Conservation (phyloP, 164 flowering plant genomes). For the Berberis vulgaris region DNA sequence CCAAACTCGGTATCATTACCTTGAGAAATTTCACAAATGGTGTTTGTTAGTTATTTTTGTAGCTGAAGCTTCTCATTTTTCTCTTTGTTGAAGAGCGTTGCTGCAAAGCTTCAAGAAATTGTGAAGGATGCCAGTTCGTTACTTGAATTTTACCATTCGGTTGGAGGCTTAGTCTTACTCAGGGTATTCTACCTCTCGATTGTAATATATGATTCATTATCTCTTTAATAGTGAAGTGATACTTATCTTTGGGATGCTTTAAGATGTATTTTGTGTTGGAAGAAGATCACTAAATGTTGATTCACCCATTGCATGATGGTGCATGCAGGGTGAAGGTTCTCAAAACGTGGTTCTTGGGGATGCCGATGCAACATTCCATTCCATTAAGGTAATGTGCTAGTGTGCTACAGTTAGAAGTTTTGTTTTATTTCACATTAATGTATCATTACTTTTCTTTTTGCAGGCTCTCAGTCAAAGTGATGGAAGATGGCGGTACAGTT, state of each 20-base stretch:
- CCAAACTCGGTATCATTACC: background rate
- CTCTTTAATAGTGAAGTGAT: background rate
- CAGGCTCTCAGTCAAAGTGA: constrained; percentile 96
- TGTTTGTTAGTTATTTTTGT: too few species aligned
- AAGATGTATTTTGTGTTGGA: background rate
- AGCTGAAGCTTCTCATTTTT: background rate
- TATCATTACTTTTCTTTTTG: constrained; percentile 1
- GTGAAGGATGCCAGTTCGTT: constrained; percentile 58
- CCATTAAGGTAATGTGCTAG: constrained; percentile 59
- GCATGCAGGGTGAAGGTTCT: constrained; percentile 49
- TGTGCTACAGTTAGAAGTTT: background rate
- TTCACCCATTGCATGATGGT: background rate
- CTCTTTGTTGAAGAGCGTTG: constrained; percentile 33
- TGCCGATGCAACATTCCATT: constrained; percentile 66
- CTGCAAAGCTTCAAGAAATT: constrained; percentile 46
- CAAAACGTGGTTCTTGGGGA: constrained; percentile 45
- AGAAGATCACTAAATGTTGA: background rate
- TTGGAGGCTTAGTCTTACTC: constrained; percentile 64
- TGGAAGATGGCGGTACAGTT: constrained; percentile 89
- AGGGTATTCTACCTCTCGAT: constrained; percentile 43
- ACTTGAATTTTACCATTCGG: constrained; percentile 60
- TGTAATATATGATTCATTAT: background rate
- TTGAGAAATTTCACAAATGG: background rate
- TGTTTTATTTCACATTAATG: background rate
- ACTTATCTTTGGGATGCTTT: background rate